phyloP scores from a whole-genome alignment of 768 basidiomycete genomes.

The Boletus subparvulus region DNA sequence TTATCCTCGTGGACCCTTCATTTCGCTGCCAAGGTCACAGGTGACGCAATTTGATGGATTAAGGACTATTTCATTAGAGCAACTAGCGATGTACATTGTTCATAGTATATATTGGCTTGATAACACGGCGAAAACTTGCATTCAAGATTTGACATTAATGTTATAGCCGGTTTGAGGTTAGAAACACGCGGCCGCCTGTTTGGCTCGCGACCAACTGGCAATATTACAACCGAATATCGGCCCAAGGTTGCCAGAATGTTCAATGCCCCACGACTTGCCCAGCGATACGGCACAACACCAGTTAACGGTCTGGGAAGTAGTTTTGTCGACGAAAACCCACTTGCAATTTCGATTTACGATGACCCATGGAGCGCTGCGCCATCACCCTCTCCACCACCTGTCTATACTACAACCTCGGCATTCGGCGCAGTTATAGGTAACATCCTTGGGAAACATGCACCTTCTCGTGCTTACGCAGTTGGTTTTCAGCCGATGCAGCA shows the following conservation, averaged over 20 bases:
- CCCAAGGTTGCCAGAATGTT: slow-evolving; percentile 56
- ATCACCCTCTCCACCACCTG: slow-evolving; percentile 65
- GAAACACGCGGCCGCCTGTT: slow-evolving; percentile 14
- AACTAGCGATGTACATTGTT: slow-evolving; percentile 16
- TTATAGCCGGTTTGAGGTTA: not conserved
- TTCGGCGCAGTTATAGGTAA: slow-evolving; percentile 73
- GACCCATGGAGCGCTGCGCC: slow-evolving; percentile 81
- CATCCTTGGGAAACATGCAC: not conserved
- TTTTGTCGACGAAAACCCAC: slow-evolving; percentile 76
- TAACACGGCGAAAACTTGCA: slow-evolving; percentile 6
- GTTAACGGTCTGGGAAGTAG: slow-evolving; percentile 63
- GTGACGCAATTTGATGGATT: slow-evolving; percentile 33
- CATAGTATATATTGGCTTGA: slow-evolving; percentile 20
- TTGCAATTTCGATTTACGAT: slow-evolving; percentile 72
- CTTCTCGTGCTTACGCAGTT: slow-evolving; percentile 8
- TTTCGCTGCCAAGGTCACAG: slow-evolving; percentile 72
- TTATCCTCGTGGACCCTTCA: slow-evolving; percentile 93
- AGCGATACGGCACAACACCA: slow-evolving; percentile 60
- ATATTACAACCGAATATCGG: slow-evolving; percentile 11
- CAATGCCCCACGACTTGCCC: slow-evolving; percentile 76
- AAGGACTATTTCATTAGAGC: slow-evolving; percentile 11
- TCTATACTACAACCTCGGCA: slow-evolving; percentile 49
- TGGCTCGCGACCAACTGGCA: slow-evolving; percentile 9
- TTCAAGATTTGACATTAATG: not conserved
- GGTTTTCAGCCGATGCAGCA: slow-evolving; percentile 64